A percentile compares a stretch with the other conserved stretches of the same genome.
phyloP scores from a whole-genome alignment of 306 rosid genomes.

The Rosa chinensis region DNA sequence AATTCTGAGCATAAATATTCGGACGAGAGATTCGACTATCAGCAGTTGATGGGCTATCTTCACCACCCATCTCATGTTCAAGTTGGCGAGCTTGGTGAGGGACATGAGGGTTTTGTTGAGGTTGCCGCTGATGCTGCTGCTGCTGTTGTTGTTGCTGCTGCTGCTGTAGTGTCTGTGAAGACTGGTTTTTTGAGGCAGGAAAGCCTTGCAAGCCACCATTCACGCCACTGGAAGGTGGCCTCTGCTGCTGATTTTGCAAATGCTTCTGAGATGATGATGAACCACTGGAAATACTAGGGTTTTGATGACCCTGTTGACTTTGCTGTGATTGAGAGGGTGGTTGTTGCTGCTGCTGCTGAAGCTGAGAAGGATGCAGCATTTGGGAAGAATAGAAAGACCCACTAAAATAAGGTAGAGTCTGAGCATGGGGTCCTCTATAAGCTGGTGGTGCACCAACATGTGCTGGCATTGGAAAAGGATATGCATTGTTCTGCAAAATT shows the following conservation, averaged over 20 bases:
- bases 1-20: slow-evolving; percentile 72
- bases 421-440: slow-evolving; percentile 79
- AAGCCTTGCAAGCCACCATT: slow-evolving; percentile 73
- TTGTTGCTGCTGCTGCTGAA: slow-evolving; percentile 59
- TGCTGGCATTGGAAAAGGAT: slow-evolving; percentile 79
- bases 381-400: slow-evolving; percentile 86
- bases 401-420: slow-evolving; percentile 72
- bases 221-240: slow-evolving; percentile 47
- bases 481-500: slow-evolving; percentile 81
- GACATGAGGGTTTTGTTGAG: slow-evolving; percentile 51
- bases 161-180: slow-evolving; percentile 50
- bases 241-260: slow-evolving; percentile 77
- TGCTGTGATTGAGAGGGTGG: slow-evolving; percentile 66
- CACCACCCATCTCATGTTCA: slow-evolving; percentile 77
- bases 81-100: slow-evolving; percentile 62
- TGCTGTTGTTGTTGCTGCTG: slow-evolving; percentile 51
- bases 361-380: slow-evolving; percentile 87
- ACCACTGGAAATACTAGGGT: slow-evolving; percentile 61
- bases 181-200: slow-evolving; percentile 61
- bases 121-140: slow-evolving; percentile 57
- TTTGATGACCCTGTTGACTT: slow-evolving; percentile 71
- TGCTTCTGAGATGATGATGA: slow-evolving; percentile 88
- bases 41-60: slow-evolving; percentile 85
- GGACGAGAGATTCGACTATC: slow-evolving; percentile 68
- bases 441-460: slow-evolving; percentile 87